Conservation (phyloP, 1,139 yeast species). For the Trichomonascaceae sp. region DNA sequence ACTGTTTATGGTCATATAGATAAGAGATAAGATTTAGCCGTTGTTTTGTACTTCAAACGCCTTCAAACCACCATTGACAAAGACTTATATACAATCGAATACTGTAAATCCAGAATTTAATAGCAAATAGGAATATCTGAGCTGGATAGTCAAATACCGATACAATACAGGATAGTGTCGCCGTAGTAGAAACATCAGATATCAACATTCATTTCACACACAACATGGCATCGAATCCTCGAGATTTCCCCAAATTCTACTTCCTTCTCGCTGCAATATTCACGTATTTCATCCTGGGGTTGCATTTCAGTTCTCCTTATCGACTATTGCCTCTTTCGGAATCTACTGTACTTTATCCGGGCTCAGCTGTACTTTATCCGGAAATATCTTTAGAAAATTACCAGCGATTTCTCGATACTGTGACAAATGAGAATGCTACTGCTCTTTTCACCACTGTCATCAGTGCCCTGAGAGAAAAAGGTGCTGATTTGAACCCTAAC, state of each 20-base stretch:
- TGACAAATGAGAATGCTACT: conserved; percentile 45
- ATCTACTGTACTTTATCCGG: neutral
- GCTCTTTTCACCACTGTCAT: conserved; percentile 48
- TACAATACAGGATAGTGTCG: no score
- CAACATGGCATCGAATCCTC: neutral
- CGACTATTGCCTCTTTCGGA: neutral
- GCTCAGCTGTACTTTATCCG: no score
- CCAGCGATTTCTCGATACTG: conserved; percentile 18
- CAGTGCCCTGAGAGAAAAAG: conserved; percentile 45
- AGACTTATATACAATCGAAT: no score
- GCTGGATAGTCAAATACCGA: no score
- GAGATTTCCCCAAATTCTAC: neutral
- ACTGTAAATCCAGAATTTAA: no score
- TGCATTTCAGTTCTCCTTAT: neutral
- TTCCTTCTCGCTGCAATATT: neutral
- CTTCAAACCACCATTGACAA: no score
- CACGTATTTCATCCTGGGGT: neutral
- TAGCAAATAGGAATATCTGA: no score
- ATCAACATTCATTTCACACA: no score
- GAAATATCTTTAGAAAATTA: conserved; percentile 7
- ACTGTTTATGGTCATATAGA: no score
- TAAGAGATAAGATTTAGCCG: no score
- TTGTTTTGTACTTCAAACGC: no score
- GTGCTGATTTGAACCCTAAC: conserved; percentile 44
- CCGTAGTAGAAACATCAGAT: no score